Percentiles rank a stretch among this genome's conserved stretches.
Evolutionary conservation across 2,329 filamentous ascomycete species (phyloP).

Genomic region (Penicillium sp.): DNA sequence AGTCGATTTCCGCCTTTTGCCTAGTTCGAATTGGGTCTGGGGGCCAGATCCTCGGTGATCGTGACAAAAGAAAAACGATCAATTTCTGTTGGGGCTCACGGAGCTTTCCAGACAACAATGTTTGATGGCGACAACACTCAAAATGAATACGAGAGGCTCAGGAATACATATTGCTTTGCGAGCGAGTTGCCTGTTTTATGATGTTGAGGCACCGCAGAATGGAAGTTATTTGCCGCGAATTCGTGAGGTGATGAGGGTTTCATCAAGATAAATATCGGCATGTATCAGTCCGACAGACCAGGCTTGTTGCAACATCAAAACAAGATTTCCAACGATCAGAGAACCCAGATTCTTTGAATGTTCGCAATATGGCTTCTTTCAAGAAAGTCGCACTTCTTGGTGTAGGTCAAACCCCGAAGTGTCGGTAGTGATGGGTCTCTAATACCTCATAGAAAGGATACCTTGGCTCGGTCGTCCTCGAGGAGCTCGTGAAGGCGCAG

Average conservation of each 20-base stretch:
- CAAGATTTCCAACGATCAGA: neutral
- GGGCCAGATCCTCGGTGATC: neutral
- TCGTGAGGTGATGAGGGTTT: no score
- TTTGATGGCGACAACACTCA: neutral
- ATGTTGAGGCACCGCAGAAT: no score
- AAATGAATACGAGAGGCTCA: neutral
- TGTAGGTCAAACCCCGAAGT: neutral
- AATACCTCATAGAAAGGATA: slow-evolving; percentile 5
- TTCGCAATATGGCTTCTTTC: slow-evolving; percentile 1
- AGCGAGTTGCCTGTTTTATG: neutral
- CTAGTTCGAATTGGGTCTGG: neutral
- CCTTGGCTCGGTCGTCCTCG: slow-evolving; percentile 11
- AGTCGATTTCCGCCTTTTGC: neutral
- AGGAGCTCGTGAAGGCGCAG: neutral
- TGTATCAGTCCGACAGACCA: no score
- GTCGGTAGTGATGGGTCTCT: neutral
- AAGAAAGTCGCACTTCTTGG: slow-evolving; percentile 12
- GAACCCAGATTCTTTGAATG: no score
- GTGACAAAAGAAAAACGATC: neutral
- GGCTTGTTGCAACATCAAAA: no score
- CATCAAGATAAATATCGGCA: no score
- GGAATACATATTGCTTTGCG: neutral
- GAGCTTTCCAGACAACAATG: neutral
- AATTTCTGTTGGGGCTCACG: neutral
- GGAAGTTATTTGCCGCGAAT: no score